Evolutionary conservation across 495 filamentous ascomycete species (phyloP), one percentile per base, ranked within the genome.

Genomic region (Aspergillus steynii): DNA sequence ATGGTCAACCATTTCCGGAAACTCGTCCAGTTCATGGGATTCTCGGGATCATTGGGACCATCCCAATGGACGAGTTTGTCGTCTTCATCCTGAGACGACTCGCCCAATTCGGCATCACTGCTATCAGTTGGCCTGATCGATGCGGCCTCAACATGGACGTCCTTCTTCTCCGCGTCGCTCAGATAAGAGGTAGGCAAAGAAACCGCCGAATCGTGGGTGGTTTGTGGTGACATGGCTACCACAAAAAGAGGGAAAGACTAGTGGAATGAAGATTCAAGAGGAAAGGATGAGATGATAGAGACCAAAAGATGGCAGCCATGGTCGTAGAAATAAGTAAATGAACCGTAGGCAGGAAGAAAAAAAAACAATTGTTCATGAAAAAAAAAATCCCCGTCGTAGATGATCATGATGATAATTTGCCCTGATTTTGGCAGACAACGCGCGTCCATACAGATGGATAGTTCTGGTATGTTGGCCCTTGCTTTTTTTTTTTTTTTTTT

Each of bases 1-100:
- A 81, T 74, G 50, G 73, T 71, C 20, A 63, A 64, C 79, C 79
- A 82, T 64, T 83, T 83, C 54, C 68, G 71, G 26, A 32, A 60
- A 8, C 37, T 58, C 1, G 71, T 31, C 70, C 77, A 85, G 63
- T 84, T 83, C 62, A 75, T 61, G 4, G 75, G 75, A 55, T 79
- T 79, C 27, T 60, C 54, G 26, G 71, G 68, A 55, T 79, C 75
- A 29, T 71, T 65, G 29, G 68, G 65, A 8, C 55, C 61, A 53
- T 60, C 56, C 61, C 57, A 64, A 29, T 64, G 51, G 15, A 64
- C 57, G 9, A 61, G 3, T 7, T 55, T 49, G 59, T 58, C 56
- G 50, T 31, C 45, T 45, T 50, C 55, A 57, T 57, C 55, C 15
- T 57, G 55, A 14, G 55, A 57, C 14, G n/a, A 45, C 26, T 50